These are phyloP conservation scores for Colletotrichum cuscutae DNA, from an alignment of 2,329 filamentous ascomycete genomes.

Conservation along the genomic window DNA sequence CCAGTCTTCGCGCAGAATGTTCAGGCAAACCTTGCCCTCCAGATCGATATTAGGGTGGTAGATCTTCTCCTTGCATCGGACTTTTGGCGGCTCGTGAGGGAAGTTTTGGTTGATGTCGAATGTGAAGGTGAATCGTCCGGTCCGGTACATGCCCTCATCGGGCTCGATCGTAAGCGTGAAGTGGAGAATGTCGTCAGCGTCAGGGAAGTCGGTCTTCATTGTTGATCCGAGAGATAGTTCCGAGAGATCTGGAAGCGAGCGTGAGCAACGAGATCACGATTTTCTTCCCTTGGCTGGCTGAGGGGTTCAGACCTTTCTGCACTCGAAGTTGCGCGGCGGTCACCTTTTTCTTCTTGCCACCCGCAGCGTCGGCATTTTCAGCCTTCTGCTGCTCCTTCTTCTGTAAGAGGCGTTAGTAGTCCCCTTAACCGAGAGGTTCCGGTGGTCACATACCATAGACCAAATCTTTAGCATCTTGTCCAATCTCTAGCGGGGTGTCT, in stretches of 20 bases:
- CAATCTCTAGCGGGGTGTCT: conserved; percentile 18
- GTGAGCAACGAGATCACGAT: conserved; percentile 17
- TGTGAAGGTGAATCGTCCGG: conserved; percentile 86
- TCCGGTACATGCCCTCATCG: conserved; percentile 89
- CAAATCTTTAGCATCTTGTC: conserved; percentile 97
- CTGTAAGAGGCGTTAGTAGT: conserved; percentile 55
- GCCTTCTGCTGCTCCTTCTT: conserved; percentile 98
- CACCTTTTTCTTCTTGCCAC: conserved; percentile 97
- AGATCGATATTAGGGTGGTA: conserved; percentile 99
- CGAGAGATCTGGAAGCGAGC: conserved; percentile 72
- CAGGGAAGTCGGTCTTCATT: conserved; percentile 84
- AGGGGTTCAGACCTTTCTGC: conserved; percentile 79
- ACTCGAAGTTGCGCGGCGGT: conserved; percentile 95
- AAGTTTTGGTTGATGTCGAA: conserved; percentile 96
- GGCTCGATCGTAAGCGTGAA: conserved; percentile 85
- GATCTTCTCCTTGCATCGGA: conserved; percentile 97
- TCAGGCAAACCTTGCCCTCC: conserved; percentile 97
- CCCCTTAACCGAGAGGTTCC: neutral
- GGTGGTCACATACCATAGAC: conserved; percentile 81
- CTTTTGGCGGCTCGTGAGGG: conserved; percentile 96
- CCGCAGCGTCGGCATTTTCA: conserved; percentile 80
- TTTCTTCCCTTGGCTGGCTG: neutral
- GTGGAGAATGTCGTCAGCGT: conserved; percentile 87
- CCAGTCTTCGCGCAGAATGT: conserved; percentile 98
- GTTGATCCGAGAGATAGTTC: conserved; percentile 82